Conservation (phyloP, 495 filamentous ascomycete species). For the Penicillium subrubescens region DNA sequence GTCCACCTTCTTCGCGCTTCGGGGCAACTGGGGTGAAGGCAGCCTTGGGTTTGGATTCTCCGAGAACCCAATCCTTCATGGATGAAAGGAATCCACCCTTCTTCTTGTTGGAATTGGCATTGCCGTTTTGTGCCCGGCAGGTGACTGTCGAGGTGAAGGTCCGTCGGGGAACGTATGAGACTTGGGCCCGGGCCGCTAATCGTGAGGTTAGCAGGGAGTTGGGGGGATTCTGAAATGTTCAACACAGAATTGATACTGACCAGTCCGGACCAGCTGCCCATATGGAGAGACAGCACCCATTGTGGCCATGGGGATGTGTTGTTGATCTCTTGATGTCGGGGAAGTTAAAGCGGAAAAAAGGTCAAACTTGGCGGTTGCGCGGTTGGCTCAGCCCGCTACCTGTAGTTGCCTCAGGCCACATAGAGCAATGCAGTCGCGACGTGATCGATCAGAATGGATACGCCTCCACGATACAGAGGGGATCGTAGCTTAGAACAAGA, state of each 20-base stretch:
- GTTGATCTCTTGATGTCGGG: slow-evolving; percentile 10
- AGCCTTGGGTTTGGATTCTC: slow-evolving; percentile 35
- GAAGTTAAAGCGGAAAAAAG: slow-evolving; percentile 34
- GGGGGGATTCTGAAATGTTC: not conserved
- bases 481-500: not conserved
- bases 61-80: slow-evolving; percentile 45
- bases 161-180: slow-evolving; percentile 44
- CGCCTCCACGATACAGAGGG: not conserved
- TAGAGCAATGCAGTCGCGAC: slow-evolving; percentile 14
- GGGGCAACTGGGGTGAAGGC: slow-evolving; percentile 34
- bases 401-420: slow-evolving; percentile 28
- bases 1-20: slow-evolving; percentile 36
- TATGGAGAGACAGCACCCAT: slow-evolving; percentile 41
- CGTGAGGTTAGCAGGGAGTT: not conserved
- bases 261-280: slow-evolving; percentile 45
- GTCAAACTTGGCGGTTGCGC: slow-evolving; percentile 29
- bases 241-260: slow-evolving; percentile 24
- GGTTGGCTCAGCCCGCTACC: slow-evolving; percentile 20
- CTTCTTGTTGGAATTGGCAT: slow-evolving; percentile 21
- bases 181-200: slow-evolving; percentile 38
- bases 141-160: slow-evolving; percentile 40
- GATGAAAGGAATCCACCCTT: slow-evolving; percentile 24
- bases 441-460: slow-evolving; percentile 21
- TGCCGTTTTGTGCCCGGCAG: slow-evolving; percentile 33
- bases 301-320: slow-evolving; percentile 37